Evolutionary conservation across 1,284 basidiomycete genomes (phyloP).

Genomic region (Cutaneotrichosporon cyanovorans): DNA sequence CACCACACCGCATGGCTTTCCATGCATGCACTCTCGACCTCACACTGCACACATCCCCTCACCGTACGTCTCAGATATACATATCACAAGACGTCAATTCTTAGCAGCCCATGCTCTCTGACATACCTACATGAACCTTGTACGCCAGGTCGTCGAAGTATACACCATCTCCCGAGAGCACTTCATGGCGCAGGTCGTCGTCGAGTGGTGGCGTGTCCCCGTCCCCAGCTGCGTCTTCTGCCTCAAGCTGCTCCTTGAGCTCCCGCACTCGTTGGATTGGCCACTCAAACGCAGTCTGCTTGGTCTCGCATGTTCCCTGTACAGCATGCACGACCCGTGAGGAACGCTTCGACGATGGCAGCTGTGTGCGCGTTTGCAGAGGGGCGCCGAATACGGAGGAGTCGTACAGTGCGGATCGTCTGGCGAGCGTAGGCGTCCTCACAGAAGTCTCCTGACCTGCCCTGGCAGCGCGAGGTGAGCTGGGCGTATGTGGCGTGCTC

Average conservation of each 20-base stretch:
- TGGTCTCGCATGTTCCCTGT: constrained; percentile 13
- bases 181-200: constrained; percentile 51
- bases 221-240: constrained; percentile 15
- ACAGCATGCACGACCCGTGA: not conserved
- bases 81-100: no score
- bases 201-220: constrained; percentile 13
- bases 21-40: no score
- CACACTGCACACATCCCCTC: no score
- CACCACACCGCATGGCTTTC: no score
- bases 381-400: constrained; percentile 12
- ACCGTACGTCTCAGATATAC: no score
- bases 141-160: constrained; percentile 63
- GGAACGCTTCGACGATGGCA: not conserved
- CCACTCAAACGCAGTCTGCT: constrained; percentile 27
- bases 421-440: constrained; percentile 12
- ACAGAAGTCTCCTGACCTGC: constrained; percentile 1
- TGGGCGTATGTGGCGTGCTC: no score
- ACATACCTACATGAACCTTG: constrained; percentile 50
- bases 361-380: not conserved
- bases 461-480: not conserved
- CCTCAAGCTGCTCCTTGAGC: constrained; percentile 20
- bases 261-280: constrained; percentile 13
- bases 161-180: constrained; percentile 55
- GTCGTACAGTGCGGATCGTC: constrained; percentile 9
- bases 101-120: no score